Conservation (phyloP, 1,284 basidiomycete species). For the Peniophora sp. region DNA sequence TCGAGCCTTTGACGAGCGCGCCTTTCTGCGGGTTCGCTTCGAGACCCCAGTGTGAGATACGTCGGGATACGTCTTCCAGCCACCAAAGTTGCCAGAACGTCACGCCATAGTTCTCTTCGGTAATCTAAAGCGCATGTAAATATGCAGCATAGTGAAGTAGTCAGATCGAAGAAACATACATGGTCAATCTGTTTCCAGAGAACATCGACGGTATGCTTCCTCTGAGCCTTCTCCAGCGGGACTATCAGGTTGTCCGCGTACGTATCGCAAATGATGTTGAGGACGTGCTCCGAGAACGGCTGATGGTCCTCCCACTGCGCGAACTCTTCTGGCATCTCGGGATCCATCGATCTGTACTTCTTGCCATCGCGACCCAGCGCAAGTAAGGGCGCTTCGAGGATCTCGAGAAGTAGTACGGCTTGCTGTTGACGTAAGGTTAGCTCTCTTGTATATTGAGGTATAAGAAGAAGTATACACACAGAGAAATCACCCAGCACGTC, state of each 20-base stretch:
- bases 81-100: conserved; percentile 59
- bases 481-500: conserved; percentile 72
- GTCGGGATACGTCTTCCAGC: conserved; percentile 41
- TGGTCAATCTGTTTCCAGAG: conserved; percentile 58
- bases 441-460: neutral
- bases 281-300: conserved; percentile 47
- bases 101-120: conserved; percentile 51
- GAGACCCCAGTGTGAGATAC: conserved; percentile 51
- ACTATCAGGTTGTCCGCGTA: conserved; percentile 49
- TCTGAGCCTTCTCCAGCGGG: conserved; percentile 50
- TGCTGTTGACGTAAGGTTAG: conserved; percentile 29
- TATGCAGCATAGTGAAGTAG: neutral
- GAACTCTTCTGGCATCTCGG: conserved; percentile 48
- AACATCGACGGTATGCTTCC: conserved; percentile 37
- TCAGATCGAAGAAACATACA: neutral
- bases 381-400: conserved; percentile 51
- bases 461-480: conserved; percentile 28
- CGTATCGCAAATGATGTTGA: conserved; percentile 27
- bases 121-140: conserved; percentile 4
- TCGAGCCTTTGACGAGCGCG: conserved; percentile 8
- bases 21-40: conserved; percentile 19
- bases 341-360: conserved; percentile 37
- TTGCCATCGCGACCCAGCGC: conserved; percentile 34
- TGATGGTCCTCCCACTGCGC: conserved; percentile 62
- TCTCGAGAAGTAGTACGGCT: conserved; percentile 52